These are phyloP conservation scores for Hemileccinum impolitum DNA, from an alignment of 768 basidiomycete genomes.

Conservation along the genomic window DNA sequence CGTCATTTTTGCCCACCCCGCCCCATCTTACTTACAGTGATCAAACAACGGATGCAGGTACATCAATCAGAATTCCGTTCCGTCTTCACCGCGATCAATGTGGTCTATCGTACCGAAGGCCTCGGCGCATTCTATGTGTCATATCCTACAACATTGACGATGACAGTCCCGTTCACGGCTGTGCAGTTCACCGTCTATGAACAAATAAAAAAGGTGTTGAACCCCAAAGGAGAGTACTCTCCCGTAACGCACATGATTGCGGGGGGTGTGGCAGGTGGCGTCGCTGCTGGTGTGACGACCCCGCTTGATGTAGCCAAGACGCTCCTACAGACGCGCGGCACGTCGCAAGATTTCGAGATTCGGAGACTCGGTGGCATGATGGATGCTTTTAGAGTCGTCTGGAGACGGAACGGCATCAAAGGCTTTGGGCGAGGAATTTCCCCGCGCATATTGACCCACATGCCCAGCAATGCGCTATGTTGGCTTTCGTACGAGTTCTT, in stretches of 20 bases:
- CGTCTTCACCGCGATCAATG: slow-evolving; percentile 78
- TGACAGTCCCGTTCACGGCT: slow-evolving; percentile 97
- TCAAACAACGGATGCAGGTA: slow-evolving; percentile 99
- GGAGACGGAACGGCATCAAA: slow-evolving; percentile 76
- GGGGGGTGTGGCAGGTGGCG: slow-evolving; percentile 88
- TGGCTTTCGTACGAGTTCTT: slow-evolving; percentile 99
- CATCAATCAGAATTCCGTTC: slow-evolving; percentile 91
- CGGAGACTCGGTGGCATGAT: slow-evolving; percentile 78
- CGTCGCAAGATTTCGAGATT: slow-evolving; percentile 83
- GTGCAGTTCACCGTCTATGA: slow-evolving; percentile 98
- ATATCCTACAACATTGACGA: slow-evolving; percentile 95
- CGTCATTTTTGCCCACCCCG: slow-evolving; percentile 10
- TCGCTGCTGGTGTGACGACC: slow-evolving; percentile 94
- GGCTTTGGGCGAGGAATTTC: slow-evolving; percentile 87
- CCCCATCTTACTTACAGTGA: slow-evolving; percentile 54
- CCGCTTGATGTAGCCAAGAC: slow-evolving; percentile 98
- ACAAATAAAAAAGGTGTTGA: slow-evolving; percentile 80
- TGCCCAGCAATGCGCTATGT: slow-evolving; percentile 96
- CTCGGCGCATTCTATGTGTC: slow-evolving; percentile 94
- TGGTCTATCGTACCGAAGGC: slow-evolving; percentile 85
- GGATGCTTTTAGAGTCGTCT: slow-evolving; percentile 88
- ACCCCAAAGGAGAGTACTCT: slow-evolving; percentile 84
- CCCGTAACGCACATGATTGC: slow-evolving; percentile 91
- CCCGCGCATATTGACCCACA: slow-evolving; percentile 89
- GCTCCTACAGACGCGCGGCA: slow-evolving; percentile 90